phyloP scores from a whole-genome alignment of 345 rosid species.

The Syzygium grande region DNA sequence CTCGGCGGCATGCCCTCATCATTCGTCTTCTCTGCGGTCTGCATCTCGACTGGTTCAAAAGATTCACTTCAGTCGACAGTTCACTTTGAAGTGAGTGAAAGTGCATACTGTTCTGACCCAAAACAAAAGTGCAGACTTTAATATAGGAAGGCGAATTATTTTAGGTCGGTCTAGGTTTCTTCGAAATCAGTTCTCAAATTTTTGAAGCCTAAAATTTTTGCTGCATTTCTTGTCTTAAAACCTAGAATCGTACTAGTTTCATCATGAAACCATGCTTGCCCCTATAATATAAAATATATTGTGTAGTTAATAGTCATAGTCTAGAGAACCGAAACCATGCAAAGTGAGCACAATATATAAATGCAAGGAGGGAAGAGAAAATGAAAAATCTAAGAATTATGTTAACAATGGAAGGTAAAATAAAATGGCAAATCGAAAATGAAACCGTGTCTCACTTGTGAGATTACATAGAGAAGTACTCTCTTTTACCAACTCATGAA shows the following conservation, averaged over 20 bases:
- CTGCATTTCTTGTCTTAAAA: too few species aligned
- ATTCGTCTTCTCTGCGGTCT: neutral
- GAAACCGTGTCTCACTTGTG: too few species aligned
- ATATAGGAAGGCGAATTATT: too few species aligned
- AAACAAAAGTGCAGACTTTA: too few species aligned
- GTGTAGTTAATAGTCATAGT: neutral
- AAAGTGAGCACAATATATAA: neutral
- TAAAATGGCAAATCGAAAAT: too few species aligned
- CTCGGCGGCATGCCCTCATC: neutral
- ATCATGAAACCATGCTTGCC: too few species aligned
- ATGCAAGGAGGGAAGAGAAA: neutral
- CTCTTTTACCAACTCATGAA: too few species aligned
- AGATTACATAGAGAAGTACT: too few species aligned
- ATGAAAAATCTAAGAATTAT: neutral
- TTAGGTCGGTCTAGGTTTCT: too few species aligned
- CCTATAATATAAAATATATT: neutral
- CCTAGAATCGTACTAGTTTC: fast-evolving
- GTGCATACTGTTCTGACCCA: too few species aligned
- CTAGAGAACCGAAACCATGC: neutral
- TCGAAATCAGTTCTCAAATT: too few species aligned
- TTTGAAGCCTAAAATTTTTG: too few species aligned
- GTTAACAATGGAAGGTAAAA: neutral
- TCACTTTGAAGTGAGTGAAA: neutral
- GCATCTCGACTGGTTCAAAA: neutral
- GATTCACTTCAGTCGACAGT: neutral